Evolutionary conservation across 352 stramenopile genomes (phyloP), one percentile per base, ranked within the genome.

Genomic region (Globisporangium apiculatum): DNA sequence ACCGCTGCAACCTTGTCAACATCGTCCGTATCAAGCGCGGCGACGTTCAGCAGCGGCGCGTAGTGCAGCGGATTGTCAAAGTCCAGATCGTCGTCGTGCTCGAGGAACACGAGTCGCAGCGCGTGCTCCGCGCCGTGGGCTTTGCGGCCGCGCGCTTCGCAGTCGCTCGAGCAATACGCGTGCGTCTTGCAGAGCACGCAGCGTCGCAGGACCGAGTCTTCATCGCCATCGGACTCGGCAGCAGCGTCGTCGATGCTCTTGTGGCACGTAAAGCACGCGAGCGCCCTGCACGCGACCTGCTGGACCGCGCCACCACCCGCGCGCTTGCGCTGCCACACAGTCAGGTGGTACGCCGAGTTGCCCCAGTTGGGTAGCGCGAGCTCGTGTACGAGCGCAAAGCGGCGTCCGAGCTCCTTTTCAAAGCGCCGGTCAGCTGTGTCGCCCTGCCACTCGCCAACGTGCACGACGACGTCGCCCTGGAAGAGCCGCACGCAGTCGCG

Each of bases 391-490:
- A 90, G 66, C 14, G 42, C 54, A 65, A 89, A 93, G 4, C 64
- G 61, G n/a, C 63, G 60, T 45, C 75, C 68, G 1, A 93, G 66
- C 53, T 77, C 75, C 7, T 65, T 74, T 57, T 93, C 83, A 48
- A 91, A 93, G 48, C 73, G 64, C 18, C 69, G 70, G 53, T 89
- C 79, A 15, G 71, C 83, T 10, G 83, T 89, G 57, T 90, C 80
- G 18, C 83, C 80, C 64, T 93, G 76, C 83, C 83, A 93, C 54
- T 93, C 83, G 17, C 83, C 83, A 1, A 93, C 67, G 61, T 91
- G 75, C 7, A 93, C 55, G 38, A 93, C 65, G 15, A 76, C 65
- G 37, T 82, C 65, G 12, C 83, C 83, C 57, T 85, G 77, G 57
- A 91, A 91, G 57, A 75, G 58, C 18, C 72, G 67, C 31, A 90